Evolutionary conservation across 225 moss, liverwort and hornwort genomes (phyloP), one percentile per base, ranked within the genome.

Genomic region (Anthoceros angustus): DNA sequence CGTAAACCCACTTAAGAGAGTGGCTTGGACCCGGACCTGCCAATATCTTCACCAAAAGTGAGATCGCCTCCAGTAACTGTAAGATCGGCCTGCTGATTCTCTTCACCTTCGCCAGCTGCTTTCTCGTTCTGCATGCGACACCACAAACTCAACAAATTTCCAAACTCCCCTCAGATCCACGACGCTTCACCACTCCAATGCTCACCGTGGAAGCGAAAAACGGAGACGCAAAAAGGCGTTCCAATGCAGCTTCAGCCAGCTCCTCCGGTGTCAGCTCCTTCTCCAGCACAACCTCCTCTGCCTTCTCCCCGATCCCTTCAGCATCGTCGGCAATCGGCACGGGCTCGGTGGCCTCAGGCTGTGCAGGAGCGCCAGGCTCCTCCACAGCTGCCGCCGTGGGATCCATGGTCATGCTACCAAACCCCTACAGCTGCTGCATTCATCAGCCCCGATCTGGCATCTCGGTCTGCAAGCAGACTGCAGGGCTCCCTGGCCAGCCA

Each of bases 11-110:
- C 26, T 26, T 11, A 7, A 62, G 16, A 18, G 39, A 61, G 25
- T 41, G n/a, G 23, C 23, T 11, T 39, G 14, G 20, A 64, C 42
- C 40, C 43, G 39, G n/a, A 79, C 77, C 86, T 86, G 77, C 85
- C 94, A 75, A 67, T 70, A 69, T 82, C 86, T 8, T 98, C 95
- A 70, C 85, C 91, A 68, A 98, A 98, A 11, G 95, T 91, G 68
- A 91, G 88, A 69, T 88, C 95, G 41, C 95, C 88, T 71, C 80
- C 91, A 64, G 95, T 98, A 45, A 80, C 71, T 67, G 75, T 72
- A 26, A 91, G 80, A 76, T 91, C 88, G 67, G 91, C 91, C 64
- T 83, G 82, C 82, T 86, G 85, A 70, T 89, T 86, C 63, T 98
- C 84, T 65, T 82, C 77, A 73, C 91, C 87, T 62, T 85, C 85